phyloP scores from a whole-genome alignment of 805 yeast genomes.

The Millerozyma miso region DNA sequence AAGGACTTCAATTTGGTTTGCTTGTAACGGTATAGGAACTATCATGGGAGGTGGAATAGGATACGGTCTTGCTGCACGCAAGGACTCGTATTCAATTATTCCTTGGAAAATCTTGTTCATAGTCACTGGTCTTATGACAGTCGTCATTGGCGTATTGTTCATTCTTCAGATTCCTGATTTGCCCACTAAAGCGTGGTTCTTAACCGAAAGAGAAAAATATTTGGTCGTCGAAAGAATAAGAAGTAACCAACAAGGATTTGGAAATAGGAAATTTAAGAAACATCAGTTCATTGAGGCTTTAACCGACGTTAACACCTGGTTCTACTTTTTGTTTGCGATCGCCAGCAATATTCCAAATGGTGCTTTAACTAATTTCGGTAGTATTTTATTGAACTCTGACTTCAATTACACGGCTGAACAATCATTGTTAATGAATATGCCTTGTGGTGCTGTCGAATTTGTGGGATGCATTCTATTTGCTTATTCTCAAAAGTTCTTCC shows the following conservation, averaged over 20 bases:
- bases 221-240: slow-evolving; percentile 31
- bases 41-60: slow-evolving; percentile 37
- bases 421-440: slow-evolving; percentile 31
- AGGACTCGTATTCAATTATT: slow-evolving; percentile 10
- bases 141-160: slow-evolving; percentile 25
- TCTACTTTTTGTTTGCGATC: slow-evolving; percentile 23
- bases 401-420: slow-evolving; percentile 16
- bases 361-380: slow-evolving; percentile 32
- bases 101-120: slow-evolving; percentile 43
- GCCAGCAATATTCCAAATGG: slow-evolving; percentile 33
- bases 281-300: slow-evolving; percentile 35
- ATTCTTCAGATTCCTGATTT: slow-evolving; percentile 27
- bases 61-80: slow-evolving; percentile 10
- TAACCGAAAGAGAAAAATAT: slow-evolving; percentile 34
- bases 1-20: slow-evolving; percentile 33
- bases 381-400: slow-evolving; percentile 21
- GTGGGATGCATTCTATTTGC: slow-evolving; percentile 18
- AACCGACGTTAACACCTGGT: slow-evolving; percentile 33
- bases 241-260: slow-evolving; percentile 40
- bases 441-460: slow-evolving; percentile 34
- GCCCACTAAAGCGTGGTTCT: slow-evolving; percentile 36
- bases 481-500: slow-evolving; percentile 9
- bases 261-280: slow-evolving; percentile 33
- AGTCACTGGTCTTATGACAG: slow-evolving; percentile 37
- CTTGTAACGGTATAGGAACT: slow-evolving; percentile 32